These are phyloP conservation scores for Colletotrichum graminicola DNA, from an alignment of 2,329 filamentous ascomycete genomes.

Conservation along the genomic window DNA sequence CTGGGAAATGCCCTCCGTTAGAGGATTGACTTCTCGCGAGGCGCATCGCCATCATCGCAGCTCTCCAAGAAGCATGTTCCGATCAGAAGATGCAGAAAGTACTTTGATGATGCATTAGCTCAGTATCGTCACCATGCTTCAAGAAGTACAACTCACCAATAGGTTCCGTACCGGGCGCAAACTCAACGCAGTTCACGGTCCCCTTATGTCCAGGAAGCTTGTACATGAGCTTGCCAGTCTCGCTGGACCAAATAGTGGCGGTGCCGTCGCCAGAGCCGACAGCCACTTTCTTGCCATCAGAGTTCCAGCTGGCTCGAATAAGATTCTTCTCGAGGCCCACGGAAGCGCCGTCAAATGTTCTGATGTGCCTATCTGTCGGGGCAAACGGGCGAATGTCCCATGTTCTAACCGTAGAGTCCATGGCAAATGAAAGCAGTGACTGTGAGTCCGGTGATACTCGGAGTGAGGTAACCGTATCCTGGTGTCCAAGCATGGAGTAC, in stretches of 20 bases:
- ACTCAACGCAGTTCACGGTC: constrained; percentile 93
- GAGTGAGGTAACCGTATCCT: constrained; percentile 91
- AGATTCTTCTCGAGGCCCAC: constrained; percentile 92
- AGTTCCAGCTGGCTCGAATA: constrained; percentile 90
- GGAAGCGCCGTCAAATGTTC: constrained; percentile 92
- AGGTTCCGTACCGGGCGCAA: constrained; percentile 86
- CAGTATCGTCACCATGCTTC: not conserved
- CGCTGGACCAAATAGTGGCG: constrained; percentile 89
- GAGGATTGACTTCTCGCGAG: no score
- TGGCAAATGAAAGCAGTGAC: constrained; percentile 88
- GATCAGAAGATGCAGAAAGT: constrained; percentile 90
- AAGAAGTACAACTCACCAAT: constrained; percentile 76
- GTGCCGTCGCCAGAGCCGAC: constrained; percentile 92
- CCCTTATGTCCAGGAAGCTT: constrained; percentile 97
- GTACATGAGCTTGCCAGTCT: constrained; percentile 90
- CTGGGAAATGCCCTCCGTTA: no score
- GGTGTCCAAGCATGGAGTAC: constrained; percentile 90
- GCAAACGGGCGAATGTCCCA: constrained; percentile 98
- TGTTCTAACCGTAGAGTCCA: constrained; percentile 92
- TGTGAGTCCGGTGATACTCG: constrained; percentile 94
- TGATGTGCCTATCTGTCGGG: constrained; percentile 84
- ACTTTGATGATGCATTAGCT: constrained; percentile 68
- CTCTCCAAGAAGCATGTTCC: constrained; percentile 86
- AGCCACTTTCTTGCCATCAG: constrained; percentile 85
- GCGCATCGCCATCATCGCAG: constrained; percentile 55